These are phyloP conservation scores for Colletotrichum australisinense DNA, from an alignment of 2,329 filamentous ascomycete species.

Conservation along the genomic window DNA sequence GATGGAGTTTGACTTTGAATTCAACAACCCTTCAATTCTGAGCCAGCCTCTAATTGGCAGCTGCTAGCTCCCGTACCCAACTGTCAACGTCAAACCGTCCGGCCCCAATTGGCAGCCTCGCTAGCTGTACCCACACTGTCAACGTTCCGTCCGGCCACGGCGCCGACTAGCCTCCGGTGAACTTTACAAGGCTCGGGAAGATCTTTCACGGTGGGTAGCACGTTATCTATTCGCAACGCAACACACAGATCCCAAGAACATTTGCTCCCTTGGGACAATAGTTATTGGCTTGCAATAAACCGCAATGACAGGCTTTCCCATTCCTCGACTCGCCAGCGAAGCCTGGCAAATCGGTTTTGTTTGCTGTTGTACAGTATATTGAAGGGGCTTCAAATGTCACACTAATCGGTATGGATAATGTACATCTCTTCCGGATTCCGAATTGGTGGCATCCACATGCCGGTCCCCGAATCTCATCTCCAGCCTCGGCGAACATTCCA, in stretches of 20 bases:
- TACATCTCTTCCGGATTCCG: not conserved
- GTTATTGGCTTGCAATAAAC: not conserved
- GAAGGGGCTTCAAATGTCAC: not conserved
- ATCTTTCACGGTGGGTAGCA: not conserved
- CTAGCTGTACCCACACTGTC: no score
- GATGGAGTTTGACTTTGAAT: not conserved
- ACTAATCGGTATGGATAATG: not conserved
- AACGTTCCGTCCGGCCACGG: no score
- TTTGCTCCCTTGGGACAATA: not conserved
- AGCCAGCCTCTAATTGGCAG: conserved; percentile 9
- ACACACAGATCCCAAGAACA: not conserved
- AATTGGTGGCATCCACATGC: conserved; percentile 6
- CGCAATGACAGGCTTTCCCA: conserved; percentile 2
- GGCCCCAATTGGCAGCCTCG: no score
- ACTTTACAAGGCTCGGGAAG: not conserved
- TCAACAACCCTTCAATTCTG: not conserved
- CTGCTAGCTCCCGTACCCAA: conserved; percentile 11
- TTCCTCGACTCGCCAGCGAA: not conserved
- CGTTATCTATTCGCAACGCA: conserved; percentile 21
- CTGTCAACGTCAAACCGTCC: conserved; percentile 30
- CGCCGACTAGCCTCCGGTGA: conserved; percentile 11
- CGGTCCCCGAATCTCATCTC: conserved; percentile 1
- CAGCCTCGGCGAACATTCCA: conserved; percentile 15
- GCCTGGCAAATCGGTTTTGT: not conserved
- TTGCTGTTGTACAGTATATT: not conserved